Base-by-base conservation (phyloP, 2,329 filamentous ascomycete species). In the Peltaster fructicola region DNA sequence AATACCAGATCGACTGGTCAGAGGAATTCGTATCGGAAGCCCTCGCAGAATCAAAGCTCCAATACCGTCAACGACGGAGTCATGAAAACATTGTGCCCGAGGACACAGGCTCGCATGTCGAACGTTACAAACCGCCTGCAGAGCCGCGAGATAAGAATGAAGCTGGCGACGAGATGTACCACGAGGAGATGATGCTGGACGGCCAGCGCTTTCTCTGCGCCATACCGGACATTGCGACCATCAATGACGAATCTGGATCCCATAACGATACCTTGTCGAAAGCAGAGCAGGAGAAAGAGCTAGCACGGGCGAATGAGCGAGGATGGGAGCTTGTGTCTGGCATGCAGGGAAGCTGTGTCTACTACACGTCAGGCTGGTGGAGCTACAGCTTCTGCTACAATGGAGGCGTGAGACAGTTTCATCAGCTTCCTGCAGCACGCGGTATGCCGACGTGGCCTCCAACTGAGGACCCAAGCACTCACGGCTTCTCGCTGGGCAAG, bases 361-460 rank as follows among this genome's bases (percentile, higher is more conserved):
- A 85, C 56, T 78, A 70, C 47, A 56, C 82, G 36, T 77, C 72
- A 1, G 84, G 84, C 0, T 93, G 84, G 84, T 93, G 84, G 84
- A 88, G 77, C 44, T 93, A 93, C 53, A 77, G 74, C 39, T 92
- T 92, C 51, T 93, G 84, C 59, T 88, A 91, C 54, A 79, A 79
- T 45, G 65, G 73, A 33, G 71, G 85, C 34, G 73, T 93, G 33
- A 76, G 79, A 42, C 84, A 93, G 51, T 93, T 90, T 52, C 84
- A 93, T 48, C 80, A 81, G 21, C 56, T 85, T 30, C 67, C 80
- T 1, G 69, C 70, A 2, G 63, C 68, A 21, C 70, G 72, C 31
- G 72, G 73, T 3, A 67, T 76, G 7, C 65, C 68, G 2, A 52
- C 59, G 14, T 73, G 68, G 36, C 74, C 79, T 13, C 84, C 84